Conservation (phyloP, 2,329 filamentous ascomycete species). For the Tolypocladium capitatum region DNA sequence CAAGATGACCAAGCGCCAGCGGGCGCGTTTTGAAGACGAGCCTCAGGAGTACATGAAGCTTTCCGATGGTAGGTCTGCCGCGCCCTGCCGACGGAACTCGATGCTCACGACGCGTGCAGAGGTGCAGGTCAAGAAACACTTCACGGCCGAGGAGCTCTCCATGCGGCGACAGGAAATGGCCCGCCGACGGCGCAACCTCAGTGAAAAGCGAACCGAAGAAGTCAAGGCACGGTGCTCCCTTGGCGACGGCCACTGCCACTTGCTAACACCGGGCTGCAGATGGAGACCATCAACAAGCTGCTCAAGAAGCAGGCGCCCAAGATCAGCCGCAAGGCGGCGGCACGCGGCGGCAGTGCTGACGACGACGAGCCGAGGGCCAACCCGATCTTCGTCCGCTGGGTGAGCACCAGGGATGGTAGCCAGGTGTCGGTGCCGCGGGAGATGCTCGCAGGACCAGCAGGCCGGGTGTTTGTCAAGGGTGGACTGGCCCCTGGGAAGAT, state of each 20-base stretch:
- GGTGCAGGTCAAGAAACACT: constrained; percentile 50
- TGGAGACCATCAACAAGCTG: constrained; percentile 84
- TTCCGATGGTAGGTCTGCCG: constrained; percentile 36
- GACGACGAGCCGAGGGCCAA: constrained; percentile 35
- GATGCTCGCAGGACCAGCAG: constrained; percentile 50
- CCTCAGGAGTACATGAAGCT: constrained; percentile 45
- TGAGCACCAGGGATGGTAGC: constrained; percentile 52
- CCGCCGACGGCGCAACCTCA: constrained; percentile 46
- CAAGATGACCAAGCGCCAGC: constrained; percentile 48
- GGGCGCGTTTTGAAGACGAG: constrained; percentile 44
- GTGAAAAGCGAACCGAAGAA: constrained; percentile 51
- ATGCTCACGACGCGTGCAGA: constrained; percentile 24
- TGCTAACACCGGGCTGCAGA: constrained; percentile 30
- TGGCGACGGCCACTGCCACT: not conserved
- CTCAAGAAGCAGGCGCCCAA: constrained; percentile 78
- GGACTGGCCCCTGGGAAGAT: constrained; percentile 29
- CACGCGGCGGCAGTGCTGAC: constrained; percentile 35
- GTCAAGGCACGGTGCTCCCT: constrained; percentile 36
- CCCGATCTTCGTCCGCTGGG: constrained; percentile 55
- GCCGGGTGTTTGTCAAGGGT: constrained; percentile 37
- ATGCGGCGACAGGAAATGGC: constrained; percentile 52
- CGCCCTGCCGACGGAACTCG: not conserved
- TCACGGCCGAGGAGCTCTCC: constrained; percentile 47
- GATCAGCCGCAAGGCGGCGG: constrained; percentile 41
- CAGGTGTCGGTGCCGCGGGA: constrained; percentile 53